Percentiles rank a stretch among this genome's conserved stretches.
Conservation (phyloP, 2,329 filamentous ascomycete species). For the Alternaria gaisen region DNA sequence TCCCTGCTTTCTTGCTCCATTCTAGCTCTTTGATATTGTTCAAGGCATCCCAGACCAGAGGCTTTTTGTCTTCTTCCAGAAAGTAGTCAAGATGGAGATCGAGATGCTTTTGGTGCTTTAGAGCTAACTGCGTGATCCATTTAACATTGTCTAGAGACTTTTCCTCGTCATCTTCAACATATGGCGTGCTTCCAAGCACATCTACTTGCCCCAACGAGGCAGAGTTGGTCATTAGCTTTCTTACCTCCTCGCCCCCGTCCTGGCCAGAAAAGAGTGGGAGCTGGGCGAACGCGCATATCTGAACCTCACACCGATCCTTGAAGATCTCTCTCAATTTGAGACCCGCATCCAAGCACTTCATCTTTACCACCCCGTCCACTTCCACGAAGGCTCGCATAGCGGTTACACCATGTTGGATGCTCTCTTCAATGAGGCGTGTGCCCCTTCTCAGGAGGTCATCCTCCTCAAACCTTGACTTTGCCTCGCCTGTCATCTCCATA, state of each 20-base stretch:
- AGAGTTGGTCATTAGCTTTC: constrained; percentile 59
- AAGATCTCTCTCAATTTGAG: constrained; percentile 66
- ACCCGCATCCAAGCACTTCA: constrained; percentile 67
- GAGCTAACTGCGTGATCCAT: constrained; percentile 68
- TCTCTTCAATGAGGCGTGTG: constrained; percentile 71
- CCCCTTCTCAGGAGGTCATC: constrained; percentile 72
- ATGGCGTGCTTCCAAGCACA: constrained; percentile 73
- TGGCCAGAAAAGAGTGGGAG: constrained; percentile 69
- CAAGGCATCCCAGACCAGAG: constrained; percentile 65
- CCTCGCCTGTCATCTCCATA: constrained; percentile 64
- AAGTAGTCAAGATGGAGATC: constrained; percentile 80
- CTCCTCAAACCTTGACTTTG: constrained; percentile 70
- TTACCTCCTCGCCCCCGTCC: constrained; percentile 61
- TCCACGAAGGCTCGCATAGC: constrained; percentile 77
- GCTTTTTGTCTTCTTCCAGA: constrained; percentile 59
- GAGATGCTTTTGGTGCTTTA: constrained; percentile 63
- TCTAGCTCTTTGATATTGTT: constrained; percentile 57
- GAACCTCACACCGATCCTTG: constrained; percentile 63
- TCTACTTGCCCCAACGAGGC: constrained; percentile 58
- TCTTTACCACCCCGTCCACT: constrained; percentile 68
- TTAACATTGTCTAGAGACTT: constrained; percentile 66
- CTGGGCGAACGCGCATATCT: constrained; percentile 76
- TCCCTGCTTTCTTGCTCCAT: constrained; percentile 57
- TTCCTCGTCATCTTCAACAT: constrained; percentile 66
- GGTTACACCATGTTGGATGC: constrained; percentile 70